phyloP scores from a whole-genome alignment of 2,329 filamentous ascomycete species.

The Zarea fungicola region DNA sequence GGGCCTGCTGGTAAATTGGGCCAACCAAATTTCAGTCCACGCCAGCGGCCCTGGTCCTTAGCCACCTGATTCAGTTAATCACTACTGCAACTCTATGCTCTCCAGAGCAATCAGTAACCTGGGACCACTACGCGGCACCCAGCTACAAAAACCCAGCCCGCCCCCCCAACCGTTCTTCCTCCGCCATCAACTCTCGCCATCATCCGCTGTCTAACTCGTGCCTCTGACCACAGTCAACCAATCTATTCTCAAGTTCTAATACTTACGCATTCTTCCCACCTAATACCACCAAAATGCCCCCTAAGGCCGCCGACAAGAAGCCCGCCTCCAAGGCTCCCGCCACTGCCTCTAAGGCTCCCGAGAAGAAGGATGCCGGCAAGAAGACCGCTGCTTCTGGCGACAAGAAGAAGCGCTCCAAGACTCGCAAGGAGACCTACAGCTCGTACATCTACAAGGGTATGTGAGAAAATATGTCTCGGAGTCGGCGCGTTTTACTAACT shows the following conservation, averaged over 20 bases:
- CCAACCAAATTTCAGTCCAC: slow-evolving; percentile 8
- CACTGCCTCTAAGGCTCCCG: slow-evolving; percentile 62
- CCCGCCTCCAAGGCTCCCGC: slow-evolving; percentile 94
- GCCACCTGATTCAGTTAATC: slow-evolving; percentile 13
- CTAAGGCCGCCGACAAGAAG: slow-evolving; percentile 98
- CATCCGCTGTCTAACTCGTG: slow-evolving; percentile 29
- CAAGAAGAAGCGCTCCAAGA: slow-evolving; percentile 99
- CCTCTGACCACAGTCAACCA: slow-evolving; percentile 16
- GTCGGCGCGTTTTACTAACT: slow-evolving; percentile 12
- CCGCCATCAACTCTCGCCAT: slow-evolving; percentile 41
- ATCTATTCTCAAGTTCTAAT: slow-evolving; percentile 16
- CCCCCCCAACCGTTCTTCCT: slow-evolving; percentile 45
- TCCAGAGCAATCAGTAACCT: slow-evolving; percentile 52
- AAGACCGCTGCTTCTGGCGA: slow-evolving; percentile 95
- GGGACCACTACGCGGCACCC: slow-evolving; percentile 45
- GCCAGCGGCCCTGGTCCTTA: neutral
- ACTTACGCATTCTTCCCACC: slow-evolving; percentile 15
- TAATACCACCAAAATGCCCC: slow-evolving; percentile 70
- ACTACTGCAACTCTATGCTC: slow-evolving; percentile 11
- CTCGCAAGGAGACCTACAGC: slow-evolving; percentile 99
- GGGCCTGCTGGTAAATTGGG: neutral
- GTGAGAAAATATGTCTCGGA: slow-evolving; percentile 10
- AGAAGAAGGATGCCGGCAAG: slow-evolving; percentile 99
- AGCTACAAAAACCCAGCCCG: slow-evolving; percentile 56
- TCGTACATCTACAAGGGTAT: slow-evolving; percentile 99